Base-by-base conservation (phyloP, 192 early-diverging fungal species). In the Linnemannia exigua region DNA sequence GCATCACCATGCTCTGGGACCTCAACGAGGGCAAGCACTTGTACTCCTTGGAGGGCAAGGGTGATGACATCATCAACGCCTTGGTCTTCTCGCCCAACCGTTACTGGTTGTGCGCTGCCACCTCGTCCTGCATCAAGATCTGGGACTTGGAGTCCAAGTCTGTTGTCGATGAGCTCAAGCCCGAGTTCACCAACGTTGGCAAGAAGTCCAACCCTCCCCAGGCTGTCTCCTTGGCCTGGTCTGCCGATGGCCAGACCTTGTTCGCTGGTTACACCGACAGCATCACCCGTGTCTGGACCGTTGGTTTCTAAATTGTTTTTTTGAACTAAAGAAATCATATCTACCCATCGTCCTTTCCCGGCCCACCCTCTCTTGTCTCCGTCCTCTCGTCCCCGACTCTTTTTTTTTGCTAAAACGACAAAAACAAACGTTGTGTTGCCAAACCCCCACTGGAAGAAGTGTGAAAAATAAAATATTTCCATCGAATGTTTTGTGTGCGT, bases 101-200 rank as follows among this genome's bases (percentile, higher is more conserved):
- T 76, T 99, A 99, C 97, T 99, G 98, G 98, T 94, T 99, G 89
- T 98, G 97, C 94, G 98, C 98, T 88, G 98, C 98, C 89, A 98
- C 98, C 82, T 91, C 91, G 81, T 92, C 92, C 79, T 93, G 94
- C 91, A 98, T 99, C 95, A 98, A 97, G 96, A 97, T 99, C 94
- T 99, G 98, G 98, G 98, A 99, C 90, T 91, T 99, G 80, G 97
- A 99, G 93, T 95, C 94, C 93, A 99, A 99, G 96, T 93, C 93
- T 68, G 90, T 97, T 84, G 98, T 99, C 71, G 96, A 97, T 92
- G 98, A 99, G 91, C 93, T 96, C 79, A 91, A 91, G 79, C 94
- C 95, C 79, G 94, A 95, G 81, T 94, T 94, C 84, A 80, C 88
- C 78, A 92, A 93, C 54, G 84, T 90, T 69, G 94, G 94, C 90